phyloP scores from a whole-genome alignment of 192 early-diverging fungal genomes.

The Umbelopsis sp. region DNA sequence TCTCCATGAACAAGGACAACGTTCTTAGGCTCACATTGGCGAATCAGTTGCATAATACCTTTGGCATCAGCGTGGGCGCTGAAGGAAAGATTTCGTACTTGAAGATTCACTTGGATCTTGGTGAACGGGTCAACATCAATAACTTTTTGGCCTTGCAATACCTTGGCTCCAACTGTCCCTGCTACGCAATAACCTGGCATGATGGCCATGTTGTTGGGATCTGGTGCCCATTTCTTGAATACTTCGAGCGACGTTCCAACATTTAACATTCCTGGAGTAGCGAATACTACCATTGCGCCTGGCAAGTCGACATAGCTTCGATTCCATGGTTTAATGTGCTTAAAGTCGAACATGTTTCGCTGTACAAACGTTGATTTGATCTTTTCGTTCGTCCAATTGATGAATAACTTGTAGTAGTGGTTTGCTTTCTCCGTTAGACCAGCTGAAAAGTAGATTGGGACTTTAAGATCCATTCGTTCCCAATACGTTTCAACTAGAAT shows the following conservation, averaged over 20 bases:
- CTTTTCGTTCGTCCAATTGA: slow-evolving; percentile 98
- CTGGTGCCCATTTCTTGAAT: slow-evolving; percentile 93
- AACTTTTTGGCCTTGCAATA: slow-evolving; percentile 84
- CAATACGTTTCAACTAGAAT: slow-evolving; percentile 95
- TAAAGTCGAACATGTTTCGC: slow-evolving; percentile 97
- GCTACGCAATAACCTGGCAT: slow-evolving; percentile 98
- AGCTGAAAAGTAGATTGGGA: slow-evolving; percentile 95
- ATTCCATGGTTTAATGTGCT: slow-evolving; percentile 87
- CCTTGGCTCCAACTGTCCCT: slow-evolving; percentile 94
- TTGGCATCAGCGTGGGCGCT: slow-evolving; percentile 98
- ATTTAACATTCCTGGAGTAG: slow-evolving; percentile 98
- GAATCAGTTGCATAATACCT: slow-evolving; percentile 95
- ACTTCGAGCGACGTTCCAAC: slow-evolving; percentile 91
- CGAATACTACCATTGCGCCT: slow-evolving; percentile 94
- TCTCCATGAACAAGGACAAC: slow-evolving; percentile 97
- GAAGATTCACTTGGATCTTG: slow-evolving; percentile 79
- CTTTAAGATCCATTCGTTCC: slow-evolving; percentile 86
- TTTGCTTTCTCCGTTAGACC: slow-evolving; percentile 94
- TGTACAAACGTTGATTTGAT: slow-evolving; percentile 92
- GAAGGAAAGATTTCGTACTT: slow-evolving; percentile 94
- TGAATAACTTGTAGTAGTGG: slow-evolving; percentile 95
- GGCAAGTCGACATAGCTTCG: slow-evolving; percentile 70
- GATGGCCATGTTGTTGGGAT: slow-evolving; percentile 95
- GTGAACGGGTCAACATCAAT: slow-evolving; percentile 84
- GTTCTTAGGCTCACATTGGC: slow-evolving; percentile 85